These are phyloP conservation scores for Salix koriyanagi DNA, from an alignment of 345 rosid species.

Conservation along the genomic window DNA sequence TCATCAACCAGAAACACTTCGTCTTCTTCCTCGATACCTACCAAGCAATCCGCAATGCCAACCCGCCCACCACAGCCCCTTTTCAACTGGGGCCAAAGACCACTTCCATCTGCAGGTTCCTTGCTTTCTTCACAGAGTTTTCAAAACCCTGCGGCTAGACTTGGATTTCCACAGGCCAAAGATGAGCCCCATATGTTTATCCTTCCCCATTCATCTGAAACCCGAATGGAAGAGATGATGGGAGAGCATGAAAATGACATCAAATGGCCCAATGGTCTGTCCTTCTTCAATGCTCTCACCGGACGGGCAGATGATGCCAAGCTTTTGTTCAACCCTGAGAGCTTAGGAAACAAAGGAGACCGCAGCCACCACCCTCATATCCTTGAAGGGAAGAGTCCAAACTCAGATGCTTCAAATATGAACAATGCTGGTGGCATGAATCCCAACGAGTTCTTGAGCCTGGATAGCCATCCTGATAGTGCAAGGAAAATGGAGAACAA, in stretches of 20 bases:
- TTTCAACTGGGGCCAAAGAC: slow-evolving; percentile 63
- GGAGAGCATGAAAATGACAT: slow-evolving; percentile 72
- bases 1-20: slow-evolving; percentile 54
- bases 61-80: slow-evolving; percentile 51
- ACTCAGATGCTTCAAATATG: slow-evolving; percentile 39
- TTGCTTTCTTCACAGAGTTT: slow-evolving; percentile 61
- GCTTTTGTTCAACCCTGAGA: slow-evolving; percentile 65
- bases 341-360: slow-evolving; percentile 44
- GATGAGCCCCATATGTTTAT: slow-evolving; percentile 73
- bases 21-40: slow-evolving; percentile 50
- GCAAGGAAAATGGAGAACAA: slow-evolving; percentile 55
- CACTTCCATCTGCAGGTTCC: slow-evolving; percentile 42
- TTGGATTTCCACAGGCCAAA: slow-evolving; percentile 54
- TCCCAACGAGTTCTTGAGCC: slow-evolving; percentile 61
- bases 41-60: slow-evolving; percentile 55
- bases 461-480: slow-evolving; percentile 59
- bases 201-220: slow-evolving; percentile 47
- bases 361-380: slow-evolving; percentile 28
- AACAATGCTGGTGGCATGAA: slow-evolving; percentile 28
- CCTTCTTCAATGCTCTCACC: slow-evolving; percentile 74
- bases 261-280: slow-evolving; percentile 87
- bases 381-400: slow-evolving; percentile 36
- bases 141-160: slow-evolving; percentile 46
- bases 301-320: slow-evolving; percentile 68
- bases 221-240: slow-evolving; percentile 49